These are phyloP conservation scores for Zymoseptoria ardabiliae DNA, from an alignment of 2,329 filamentous ascomycete species.

Conservation along the genomic window DNA sequence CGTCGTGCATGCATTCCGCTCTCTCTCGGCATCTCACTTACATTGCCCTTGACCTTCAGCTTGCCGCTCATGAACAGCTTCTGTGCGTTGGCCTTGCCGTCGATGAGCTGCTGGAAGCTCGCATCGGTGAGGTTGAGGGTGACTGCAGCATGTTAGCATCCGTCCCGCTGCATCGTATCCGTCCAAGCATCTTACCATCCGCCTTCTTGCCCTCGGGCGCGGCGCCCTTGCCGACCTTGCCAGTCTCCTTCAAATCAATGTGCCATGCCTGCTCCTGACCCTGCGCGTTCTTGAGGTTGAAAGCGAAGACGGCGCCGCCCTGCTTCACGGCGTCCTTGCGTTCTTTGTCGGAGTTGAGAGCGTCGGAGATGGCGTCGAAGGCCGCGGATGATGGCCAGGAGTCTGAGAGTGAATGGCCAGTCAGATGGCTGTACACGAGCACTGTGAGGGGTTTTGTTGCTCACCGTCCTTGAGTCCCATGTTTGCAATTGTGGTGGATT, in stretches of 20 bases:
- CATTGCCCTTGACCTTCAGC: slow-evolving; percentile 94
- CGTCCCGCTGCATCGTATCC: neutral
- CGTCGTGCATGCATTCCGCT: neutral
- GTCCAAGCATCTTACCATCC: slow-evolving; percentile 54
- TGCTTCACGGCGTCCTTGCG: slow-evolving; percentile 85
- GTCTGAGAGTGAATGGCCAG: slow-evolving; percentile 11
- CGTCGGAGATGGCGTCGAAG: slow-evolving; percentile 78
- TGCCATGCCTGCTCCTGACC: slow-evolving; percentile 83
- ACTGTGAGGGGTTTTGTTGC: slow-evolving; percentile 14
- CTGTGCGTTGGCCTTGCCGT: slow-evolving; percentile 89
- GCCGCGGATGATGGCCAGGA: slow-evolving; percentile 84
- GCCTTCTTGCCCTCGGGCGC: slow-evolving; percentile 66
- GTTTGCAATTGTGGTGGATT: slow-evolving; percentile 2
- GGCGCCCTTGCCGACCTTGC: slow-evolving; percentile 69
- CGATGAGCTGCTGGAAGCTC: slow-evolving; percentile 76
- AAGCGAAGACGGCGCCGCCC: slow-evolving; percentile 79
- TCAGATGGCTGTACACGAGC: neutral
- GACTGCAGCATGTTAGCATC: slow-evolving; percentile 46
- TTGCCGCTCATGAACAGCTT: slow-evolving; percentile 96
- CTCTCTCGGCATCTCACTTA: slow-evolving; percentile 33
- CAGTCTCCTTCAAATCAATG: slow-evolving; percentile 89
- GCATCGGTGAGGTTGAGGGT: slow-evolving; percentile 77
- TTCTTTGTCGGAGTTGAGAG: slow-evolving; percentile 62
- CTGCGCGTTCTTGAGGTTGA: slow-evolving; percentile 80
- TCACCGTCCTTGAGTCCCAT: slow-evolving; percentile 71